Base-by-base conservation (phyloP, 2,329 filamentous ascomycete genomes). In the Apiospora marii region DNA sequence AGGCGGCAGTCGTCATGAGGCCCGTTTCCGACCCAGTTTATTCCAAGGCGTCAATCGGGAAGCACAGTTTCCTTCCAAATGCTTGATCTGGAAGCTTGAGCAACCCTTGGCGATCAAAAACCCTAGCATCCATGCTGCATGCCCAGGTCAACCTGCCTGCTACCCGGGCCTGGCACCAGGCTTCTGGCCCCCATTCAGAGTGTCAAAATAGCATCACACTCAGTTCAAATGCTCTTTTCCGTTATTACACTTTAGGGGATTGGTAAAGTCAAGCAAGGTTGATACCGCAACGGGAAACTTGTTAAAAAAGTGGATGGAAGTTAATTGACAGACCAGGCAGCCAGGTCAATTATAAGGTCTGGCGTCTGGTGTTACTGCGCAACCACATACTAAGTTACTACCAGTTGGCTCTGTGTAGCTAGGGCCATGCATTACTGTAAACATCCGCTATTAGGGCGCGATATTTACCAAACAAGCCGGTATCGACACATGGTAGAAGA, bases 11-110 rank as follows among this genome's bases (percentile, higher is more conserved):
- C 53, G 53, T 64, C 53, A 64, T 64, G 30, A 37, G 53, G 53
- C 19, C 53, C 53, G 30, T 64, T 30, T 16, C 16, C 4, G 53
- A n/a, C 30, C 53, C 53, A 64, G 30, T 64, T 64, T 64, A 64
- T 64, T 64, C 53, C 53, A 64, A 64, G 53, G 53, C 53, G 53
- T 61, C 53, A 64, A 64, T 37, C 53, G 53, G 53, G 19, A 37
- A 8, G 22, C 53, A n/a, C 30, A 37, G 19, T 7, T 37, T 64
- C 53, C 53, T 64, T 37, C 14, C 7, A 19, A 22, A 64, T 37
- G 53, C 53, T 64, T 64, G 30, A 41, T 64, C 30, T 64, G 12
- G 53, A 41, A 64, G 53, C 53, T 64, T 37, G 19, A 61, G 30
- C 53, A 37, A 37, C 12, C 53, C 53, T 64, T 64, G 53, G 53